phyloP scores from a whole-genome alignment of 2,329 filamentous ascomycete species.

The Leptographium procerum region DNA sequence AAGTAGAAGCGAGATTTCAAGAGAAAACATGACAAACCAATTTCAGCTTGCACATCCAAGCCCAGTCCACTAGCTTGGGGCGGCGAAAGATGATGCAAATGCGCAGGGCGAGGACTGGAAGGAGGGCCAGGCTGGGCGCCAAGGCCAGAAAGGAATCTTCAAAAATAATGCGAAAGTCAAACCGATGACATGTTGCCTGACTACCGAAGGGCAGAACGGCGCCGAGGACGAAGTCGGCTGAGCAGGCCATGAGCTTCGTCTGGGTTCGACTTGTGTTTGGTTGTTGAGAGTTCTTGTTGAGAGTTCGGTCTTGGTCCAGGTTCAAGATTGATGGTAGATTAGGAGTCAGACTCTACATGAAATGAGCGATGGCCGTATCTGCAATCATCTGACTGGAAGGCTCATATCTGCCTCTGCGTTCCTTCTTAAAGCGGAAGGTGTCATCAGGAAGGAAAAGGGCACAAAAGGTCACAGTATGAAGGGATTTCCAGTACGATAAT shows the following conservation, averaged over 20 bases:
- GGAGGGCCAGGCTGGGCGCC: neutral
- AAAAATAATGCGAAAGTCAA: constrained; percentile 1
- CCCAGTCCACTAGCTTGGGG: neutral
- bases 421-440: too few species aligned
- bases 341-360: too few species aligned
- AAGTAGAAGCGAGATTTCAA: neutral
- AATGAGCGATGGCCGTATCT: too few species aligned
- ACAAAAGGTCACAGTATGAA: too few species aligned
- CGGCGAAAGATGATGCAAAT: neutral
- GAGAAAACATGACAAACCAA: neutral
- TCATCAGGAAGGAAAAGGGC: too few species aligned
- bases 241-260: neutral
- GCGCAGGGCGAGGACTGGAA: neutral
- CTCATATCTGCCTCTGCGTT: too few species aligned
- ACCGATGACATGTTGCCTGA: neutral
- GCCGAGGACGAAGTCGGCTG: neutral
- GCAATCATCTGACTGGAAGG: too few species aligned
- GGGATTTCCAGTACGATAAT: too few species aligned
- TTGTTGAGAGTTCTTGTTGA: too few species aligned
- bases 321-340: too few species aligned
- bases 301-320: too few species aligned
- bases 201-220: neutral
- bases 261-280: too few species aligned
- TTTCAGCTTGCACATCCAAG: neutral
- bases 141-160: neutral